A percentile compares a stretch with the other conserved stretches of the same genome.
Evolutionary conservation across 2,329 filamentous ascomycete species (phyloP).

Genomic region (Exutisphaerella laricina): DNA sequence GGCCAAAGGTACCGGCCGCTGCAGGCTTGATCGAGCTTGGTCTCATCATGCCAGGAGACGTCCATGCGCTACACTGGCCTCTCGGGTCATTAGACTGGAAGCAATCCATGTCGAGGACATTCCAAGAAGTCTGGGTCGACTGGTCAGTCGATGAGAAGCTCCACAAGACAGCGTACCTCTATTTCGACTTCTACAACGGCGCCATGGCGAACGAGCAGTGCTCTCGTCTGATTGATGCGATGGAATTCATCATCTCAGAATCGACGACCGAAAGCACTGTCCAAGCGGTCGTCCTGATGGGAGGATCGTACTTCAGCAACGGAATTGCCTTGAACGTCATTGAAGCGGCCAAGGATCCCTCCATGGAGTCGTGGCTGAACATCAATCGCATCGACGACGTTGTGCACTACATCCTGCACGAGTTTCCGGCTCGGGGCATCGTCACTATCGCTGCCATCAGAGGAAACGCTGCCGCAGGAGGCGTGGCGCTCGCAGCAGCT

Average conservation of each 20-base stretch:
- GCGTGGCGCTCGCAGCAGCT: constrained; percentile 40
- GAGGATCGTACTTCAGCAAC: constrained; percentile 42
- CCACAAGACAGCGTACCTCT: constrained; percentile 36
- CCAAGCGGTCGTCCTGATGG: constrained; percentile 38
- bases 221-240: constrained; percentile 34
- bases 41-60: constrained; percentile 25
- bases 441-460: constrained; percentile 38
- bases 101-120: constrained; percentile 28
- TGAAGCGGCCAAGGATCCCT: constrained; percentile 36
- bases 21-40: constrained; percentile 34
- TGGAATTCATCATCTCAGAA: constrained; percentile 34
- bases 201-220: constrained; percentile 42
- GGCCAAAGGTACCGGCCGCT: constrained; percentile 40
- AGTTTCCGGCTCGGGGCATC: constrained; percentile 35
- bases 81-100: constrained; percentile 30
- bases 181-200: constrained; percentile 43
- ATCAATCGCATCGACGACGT: constrained; percentile 44
- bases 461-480: constrained; percentile 41
- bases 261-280: constrained; percentile 30
- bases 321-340: constrained; percentile 43
- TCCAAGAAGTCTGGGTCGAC: constrained; percentile 40
- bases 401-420: constrained; percentile 36
- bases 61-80: constrained; percentile 17
- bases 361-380: constrained; percentile 40
- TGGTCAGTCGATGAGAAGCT: constrained; percentile 28